phyloP scores from a whole-genome alignment of 257 asterid species.

The Echites panduratus region DNA sequence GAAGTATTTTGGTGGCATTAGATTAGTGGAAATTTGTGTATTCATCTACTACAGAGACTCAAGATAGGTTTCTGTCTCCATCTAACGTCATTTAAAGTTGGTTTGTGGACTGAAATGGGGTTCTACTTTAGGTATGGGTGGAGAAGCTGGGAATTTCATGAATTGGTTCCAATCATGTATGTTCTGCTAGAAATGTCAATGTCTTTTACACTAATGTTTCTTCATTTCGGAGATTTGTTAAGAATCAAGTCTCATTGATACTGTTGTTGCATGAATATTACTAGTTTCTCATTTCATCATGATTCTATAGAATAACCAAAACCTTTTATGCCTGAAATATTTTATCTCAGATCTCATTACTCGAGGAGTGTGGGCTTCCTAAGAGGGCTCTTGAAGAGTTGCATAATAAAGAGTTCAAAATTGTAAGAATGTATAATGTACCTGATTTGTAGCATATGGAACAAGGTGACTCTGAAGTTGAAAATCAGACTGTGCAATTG shows the following conservation, averaged over 20 bases:
- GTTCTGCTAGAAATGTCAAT: background rate
- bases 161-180: background rate
- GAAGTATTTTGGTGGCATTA: background rate
- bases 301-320: background rate
- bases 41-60: background rate
- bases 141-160: background rate
- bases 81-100: background rate
- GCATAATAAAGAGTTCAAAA: conserved; percentile 72
- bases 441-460: background rate
- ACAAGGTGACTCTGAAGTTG: conserved; percentile 2
- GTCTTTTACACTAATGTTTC: background rate
- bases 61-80: background rate
- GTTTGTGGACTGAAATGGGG: background rate
- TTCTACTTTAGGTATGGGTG: background rate
- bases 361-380: conserved; percentile 81
- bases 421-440: conserved; percentile 49
- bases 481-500: conserved; percentile 4
- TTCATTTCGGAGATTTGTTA: background rate
- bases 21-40: background rate
- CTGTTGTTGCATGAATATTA: background rate
- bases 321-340: conserved; percentile 11
- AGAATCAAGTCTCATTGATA: background rate
- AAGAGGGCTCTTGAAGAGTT: conserved; percentile 92
- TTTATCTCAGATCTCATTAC: conserved; percentile 59
- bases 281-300: background rate